These are phyloP conservation scores for Arabidopsis thaliana DNA, from an alignment of 345 rosid genomes.

Conservation along the genomic window TAIR10.1 NC_003074.8:17999001-17999500, in stretches of 20 bases:
- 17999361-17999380: background rate
- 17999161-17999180: background rate
- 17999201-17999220: conserved; percentile 18
- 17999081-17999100: conserved; percentile 1
- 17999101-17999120: background rate
- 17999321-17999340: conserved; percentile 17
- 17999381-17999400: conserved; percentile 16
- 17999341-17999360: conserved; percentile 21
- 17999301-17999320: conserved; percentile 11
- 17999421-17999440: conserved; percentile 35
- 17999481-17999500: conserved; percentile 33
- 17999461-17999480: conserved; percentile 31
- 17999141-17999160: background rate
- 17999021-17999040: too few relatives aligned
- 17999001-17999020: too few relatives aligned
- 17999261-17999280: conserved; percentile 17
- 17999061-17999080: conserved; percentile 20
- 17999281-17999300: conserved; percentile 7
- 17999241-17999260: background rate
- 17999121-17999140: background rate
- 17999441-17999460: conserved; percentile 34
- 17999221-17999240: conserved; percentile 15
- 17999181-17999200: conserved; percentile 2
- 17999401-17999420: conserved; percentile 25
- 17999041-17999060: background rate